Evolutionary conservation across 1,284 basidiomycete species (phyloP).

Genomic region (Ustilago hordei): DNA sequence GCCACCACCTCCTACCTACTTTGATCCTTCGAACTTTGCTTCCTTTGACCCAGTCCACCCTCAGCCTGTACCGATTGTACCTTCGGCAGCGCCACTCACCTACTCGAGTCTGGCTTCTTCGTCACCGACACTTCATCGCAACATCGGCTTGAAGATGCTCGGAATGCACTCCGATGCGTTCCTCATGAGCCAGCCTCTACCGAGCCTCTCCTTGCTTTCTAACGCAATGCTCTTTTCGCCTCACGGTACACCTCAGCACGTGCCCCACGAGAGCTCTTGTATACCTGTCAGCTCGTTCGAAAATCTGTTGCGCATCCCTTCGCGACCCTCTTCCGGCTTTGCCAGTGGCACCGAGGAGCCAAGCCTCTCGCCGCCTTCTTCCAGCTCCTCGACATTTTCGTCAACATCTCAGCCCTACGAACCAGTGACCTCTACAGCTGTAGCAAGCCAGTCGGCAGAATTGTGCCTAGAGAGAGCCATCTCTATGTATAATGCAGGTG

Average conservation of each 20-base stretch:
- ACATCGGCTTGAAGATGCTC: conserved; percentile 28
- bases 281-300: conserved; percentile 17
- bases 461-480: conserved; percentile 20
- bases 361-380: background rate
- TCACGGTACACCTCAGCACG: background rate
- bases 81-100: conserved; percentile 20
- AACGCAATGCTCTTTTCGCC: background rate
- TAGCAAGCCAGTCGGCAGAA: conserved; percentile 1
- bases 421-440: background rate
- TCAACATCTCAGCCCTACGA: background rate
- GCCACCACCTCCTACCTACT: conserved; percentile 1
- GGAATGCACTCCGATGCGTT: conserved; percentile 42
- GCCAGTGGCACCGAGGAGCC: conserved; percentile 2
- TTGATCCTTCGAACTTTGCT: conserved; percentile 14
- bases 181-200: conserved; percentile 42
- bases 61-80: background rate
- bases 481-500: background rate
- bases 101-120: conserved; percentile 21
- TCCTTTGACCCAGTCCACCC: conserved; percentile 1
- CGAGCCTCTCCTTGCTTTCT: conserved; percentile 26
- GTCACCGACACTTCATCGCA: conserved; percentile 9
- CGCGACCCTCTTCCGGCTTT: conserved; percentile 9
- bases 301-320: conserved; percentile 17
- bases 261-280: background rate
- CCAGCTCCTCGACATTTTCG: conserved; percentile 1